phyloP scores from a whole-genome alignment of 345 rosid genomes.

The Rhizophora mangle region DNA sequence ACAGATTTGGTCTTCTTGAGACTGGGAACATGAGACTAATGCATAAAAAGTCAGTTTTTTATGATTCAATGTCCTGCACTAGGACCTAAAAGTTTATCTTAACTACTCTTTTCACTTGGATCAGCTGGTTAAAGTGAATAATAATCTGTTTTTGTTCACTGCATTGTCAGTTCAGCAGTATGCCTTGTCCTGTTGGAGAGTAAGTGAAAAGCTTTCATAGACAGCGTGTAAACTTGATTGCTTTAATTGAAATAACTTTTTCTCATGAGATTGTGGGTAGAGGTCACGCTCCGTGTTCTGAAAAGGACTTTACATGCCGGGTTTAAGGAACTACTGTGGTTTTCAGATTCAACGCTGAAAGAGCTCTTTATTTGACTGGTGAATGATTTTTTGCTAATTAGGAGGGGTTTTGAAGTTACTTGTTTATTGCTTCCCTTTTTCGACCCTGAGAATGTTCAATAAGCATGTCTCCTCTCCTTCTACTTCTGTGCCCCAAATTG shows the following conservation, averaged over 20 bases:
- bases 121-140: conserved; percentile 17
- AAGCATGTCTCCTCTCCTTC: no score
- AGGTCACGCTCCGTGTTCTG: background rate
- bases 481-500: no score
- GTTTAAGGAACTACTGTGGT: background rate
- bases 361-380: no score
- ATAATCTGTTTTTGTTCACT: conserved; percentile 13
- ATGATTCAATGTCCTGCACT: background rate
- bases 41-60: background rate
- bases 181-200: conserved; percentile 13
- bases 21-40: conserved; percentile 1
- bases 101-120: conserved; percentile 13
- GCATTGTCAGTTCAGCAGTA: conserved; percentile 24
- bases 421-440: no score
- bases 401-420: no score
- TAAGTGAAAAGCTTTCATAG: conserved; percentile 11
- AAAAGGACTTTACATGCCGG: background rate
- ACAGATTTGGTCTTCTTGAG: conserved; percentile 1
- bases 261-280: background rate
- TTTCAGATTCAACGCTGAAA: no score
- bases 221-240: conserved; percentile 26
- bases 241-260: background rate
- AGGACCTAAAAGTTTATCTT: background rate
- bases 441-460: no score
- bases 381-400: no score